Evolutionary conservation across 805 yeast species (phyloP), one percentile per base, ranked within the genome.

Genomic region (Cyberlindnera misumaiensis): DNA sequence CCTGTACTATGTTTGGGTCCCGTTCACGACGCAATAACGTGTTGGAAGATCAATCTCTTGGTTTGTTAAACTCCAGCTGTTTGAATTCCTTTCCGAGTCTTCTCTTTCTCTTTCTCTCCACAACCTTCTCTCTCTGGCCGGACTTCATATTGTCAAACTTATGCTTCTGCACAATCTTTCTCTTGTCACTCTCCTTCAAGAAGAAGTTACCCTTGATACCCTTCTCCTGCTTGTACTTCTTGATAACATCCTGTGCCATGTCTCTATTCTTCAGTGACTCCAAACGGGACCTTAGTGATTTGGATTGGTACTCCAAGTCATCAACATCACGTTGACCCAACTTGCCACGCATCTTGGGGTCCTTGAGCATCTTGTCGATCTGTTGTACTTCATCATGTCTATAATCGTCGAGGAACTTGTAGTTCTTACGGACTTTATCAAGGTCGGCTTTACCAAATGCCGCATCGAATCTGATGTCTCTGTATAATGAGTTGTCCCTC

Each of bases 401-500:
- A 58, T 93, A 93, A 29, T 83, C 88, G 59, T 88, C 95, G 41
- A 93, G 63, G 55, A 93, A 93, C 32, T 76, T 72, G 63, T 93
- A 93, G 53, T 90, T 80, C 52, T 77, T 75, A 43, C 97, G 69
- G 13, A 84, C 73, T 42, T 70, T 68, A 25, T 68, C 64, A 42
- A 74, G 62, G 56, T 89, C 90, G 1, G 93, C 85, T 50, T 77
- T 82, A 41, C 97, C 97, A 46, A 77, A 77, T 0, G 96, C 88
- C 3, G 90, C 73, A 59, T 93, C 96, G 58, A 93, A 93, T 49
- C 98, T 70, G 26, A 94, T 81, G 63, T 93, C 98, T 35, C 75
- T 72, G 56, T 83, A 80, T 22, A 81, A 60, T 3, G 52, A 35
- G 4, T 41, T 12, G 65, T 66, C 12, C 59, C 51, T 66, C 17